Evolutionary conservation across 192 early-diverging fungal species (phyloP).

Genomic region (Coemansia interrupta): DNA sequence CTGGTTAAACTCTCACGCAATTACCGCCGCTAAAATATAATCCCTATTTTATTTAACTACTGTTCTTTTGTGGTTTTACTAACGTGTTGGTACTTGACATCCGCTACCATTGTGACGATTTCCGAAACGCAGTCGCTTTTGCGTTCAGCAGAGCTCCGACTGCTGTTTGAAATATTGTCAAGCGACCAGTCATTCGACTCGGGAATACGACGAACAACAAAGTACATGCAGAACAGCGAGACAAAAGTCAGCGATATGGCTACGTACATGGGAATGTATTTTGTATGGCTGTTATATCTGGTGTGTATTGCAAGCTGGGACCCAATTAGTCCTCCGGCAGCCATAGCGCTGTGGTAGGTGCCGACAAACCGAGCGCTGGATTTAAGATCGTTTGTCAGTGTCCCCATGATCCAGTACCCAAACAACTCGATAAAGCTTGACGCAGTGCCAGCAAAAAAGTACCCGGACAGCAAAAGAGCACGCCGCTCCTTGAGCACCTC

Average conservation of each 20-base stretch:
- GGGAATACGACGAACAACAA: constrained; percentile 10
- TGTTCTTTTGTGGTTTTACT: neutral
- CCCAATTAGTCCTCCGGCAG: constrained; percentile 31
- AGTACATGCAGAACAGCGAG: constrained; percentile 2
- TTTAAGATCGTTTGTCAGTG: constrained; percentile 42
- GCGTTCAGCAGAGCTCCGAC: neutral
- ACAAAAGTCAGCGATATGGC: neutral
- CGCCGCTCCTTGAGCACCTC: constrained; percentile 8
- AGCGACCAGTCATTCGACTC: constrained; percentile 8
- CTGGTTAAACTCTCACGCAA: constrained; percentile 18
- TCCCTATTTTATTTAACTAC: neutral
- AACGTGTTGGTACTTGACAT: constrained; percentile 2
- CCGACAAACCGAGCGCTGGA: constrained; percentile 39
- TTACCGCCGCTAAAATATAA: neutral
- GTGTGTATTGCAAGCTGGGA: constrained; percentile 15
- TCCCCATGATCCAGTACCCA: constrained; percentile 48
- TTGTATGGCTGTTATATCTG: too few relatives aligned
- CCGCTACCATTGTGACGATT: neutral
- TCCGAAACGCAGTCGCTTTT: neutral
- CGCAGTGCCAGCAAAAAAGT: constrained; percentile 35
- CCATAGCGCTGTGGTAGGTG: constrained; percentile 35
- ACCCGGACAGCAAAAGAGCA: constrained; percentile 11
- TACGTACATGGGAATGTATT: constrained; percentile 11
- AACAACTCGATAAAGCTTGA: constrained; percentile 43
- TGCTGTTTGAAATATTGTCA: neutral